Base-by-base conservation (phyloP, 768 basidiomycete genomes). In the Mycena rosella region DNA sequence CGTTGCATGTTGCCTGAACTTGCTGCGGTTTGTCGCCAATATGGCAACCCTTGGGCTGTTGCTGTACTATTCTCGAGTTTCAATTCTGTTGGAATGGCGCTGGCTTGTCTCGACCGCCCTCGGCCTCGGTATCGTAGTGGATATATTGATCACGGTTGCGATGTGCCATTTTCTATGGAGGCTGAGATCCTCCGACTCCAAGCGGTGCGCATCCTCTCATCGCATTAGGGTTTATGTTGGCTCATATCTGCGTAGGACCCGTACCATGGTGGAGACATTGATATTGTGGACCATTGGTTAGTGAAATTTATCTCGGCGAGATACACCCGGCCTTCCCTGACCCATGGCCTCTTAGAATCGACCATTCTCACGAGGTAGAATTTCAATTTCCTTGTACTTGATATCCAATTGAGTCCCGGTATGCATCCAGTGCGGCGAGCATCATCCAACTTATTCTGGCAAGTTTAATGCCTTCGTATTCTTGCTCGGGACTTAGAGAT, bases 391-490 rank as follows among this genome's bases (percentile, higher is more conserved):
- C 9, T 5, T 5, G 10, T n/a, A 5, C 8, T 49, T 3, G n/a
- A 29, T 15, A 49, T n/a, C 45, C 7, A 15, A 18, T n/a, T n/a
- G n/a, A n/a, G n/a, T n/a, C n/a, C n/a, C n/a, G 5, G 36, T 29
- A 44, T 20, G 9, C 20, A 24, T 13, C 9, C 29, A 61, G 61
- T 42, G 22, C 61, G 13, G 30, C 61, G 14, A 54, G 61, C 42
- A 36, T 54, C 44, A 53, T 62, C 14, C 61, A 62, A 54, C 53
- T 62, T n/a, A 62, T 62, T 26, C 32, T 62, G 52, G 61, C 17
- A 32, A 32, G 52, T 13, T 24, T 57, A n/a, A n/a, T n/a, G n/a
- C n/a, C n/a, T n/a, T n/a, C 36, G 22, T 10, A 22, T 49, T 9
- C 40, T 24, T 11, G 0, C 2, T 49, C 14, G 1, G 30, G 18